Evolutionary conservation across 2,329 filamentous ascomycete species (phyloP).

Genomic region (Mycosphaerella arachidis): DNA sequence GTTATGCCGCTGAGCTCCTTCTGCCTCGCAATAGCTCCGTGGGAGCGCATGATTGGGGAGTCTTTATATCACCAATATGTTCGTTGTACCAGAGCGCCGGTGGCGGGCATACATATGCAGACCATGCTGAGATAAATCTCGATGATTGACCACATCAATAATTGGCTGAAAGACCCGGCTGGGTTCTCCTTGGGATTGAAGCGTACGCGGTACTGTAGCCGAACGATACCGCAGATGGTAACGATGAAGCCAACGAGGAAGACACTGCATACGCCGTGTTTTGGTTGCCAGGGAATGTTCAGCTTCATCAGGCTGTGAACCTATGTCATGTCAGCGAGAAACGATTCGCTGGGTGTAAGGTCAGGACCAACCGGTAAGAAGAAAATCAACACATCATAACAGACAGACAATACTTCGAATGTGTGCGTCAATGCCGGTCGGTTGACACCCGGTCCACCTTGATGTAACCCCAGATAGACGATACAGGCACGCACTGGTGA

Average conservation of each 20-base stretch:
- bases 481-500: slow-evolving; percentile 19
- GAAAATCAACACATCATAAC: slow-evolving; percentile 19
- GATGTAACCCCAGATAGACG: slow-evolving; percentile 14
- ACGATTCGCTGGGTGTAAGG: background rate
- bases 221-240: slow-evolving; percentile 14
- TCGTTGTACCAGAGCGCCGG: slow-evolving; percentile 9
- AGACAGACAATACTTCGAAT: slow-evolving; percentile 16
- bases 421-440: slow-evolving; percentile 14
- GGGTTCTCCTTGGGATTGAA: slow-evolving; percentile 6
- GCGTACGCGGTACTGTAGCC: slow-evolving; percentile 14
- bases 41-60: background rate
- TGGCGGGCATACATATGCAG: slow-evolving; percentile 18
- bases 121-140: slow-evolving; percentile 16
- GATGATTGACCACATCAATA: slow-evolving; percentile 17
- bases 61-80: background rate
- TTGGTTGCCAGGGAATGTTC: slow-evolving; percentile 17
- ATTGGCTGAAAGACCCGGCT: slow-evolving; percentile 11
- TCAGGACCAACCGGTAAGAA: slow-evolving; percentile 11
- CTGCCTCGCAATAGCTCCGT: slow-evolving; percentile 1
- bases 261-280: slow-evolving; percentile 14
- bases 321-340: background rate
- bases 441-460: slow-evolving; percentile 9
- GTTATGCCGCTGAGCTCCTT: background rate
- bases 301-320: slow-evolving; percentile 18
- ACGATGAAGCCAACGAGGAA: slow-evolving; percentile 18